Conservation (phyloP, 163 green algal species). For the Chlamydomonas reinhardtii region DNA sequence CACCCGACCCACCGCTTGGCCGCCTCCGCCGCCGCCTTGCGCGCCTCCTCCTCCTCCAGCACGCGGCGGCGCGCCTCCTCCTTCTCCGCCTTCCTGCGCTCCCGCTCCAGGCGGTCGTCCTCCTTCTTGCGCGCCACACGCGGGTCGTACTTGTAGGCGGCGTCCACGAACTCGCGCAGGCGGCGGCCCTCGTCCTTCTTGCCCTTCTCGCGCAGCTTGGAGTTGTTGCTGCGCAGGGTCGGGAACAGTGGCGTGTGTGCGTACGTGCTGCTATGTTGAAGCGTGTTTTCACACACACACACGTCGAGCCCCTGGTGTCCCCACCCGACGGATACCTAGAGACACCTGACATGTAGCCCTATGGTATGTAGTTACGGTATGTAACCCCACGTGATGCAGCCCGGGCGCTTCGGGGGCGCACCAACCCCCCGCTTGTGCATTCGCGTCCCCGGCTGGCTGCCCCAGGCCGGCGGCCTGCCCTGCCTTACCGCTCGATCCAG, state of each 20-base stretch:
- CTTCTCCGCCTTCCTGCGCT: conserved; percentile 85
- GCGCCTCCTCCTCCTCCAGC: conserved; percentile 63
- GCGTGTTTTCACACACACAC: too few relatives aligned
- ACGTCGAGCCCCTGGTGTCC: too few relatives aligned
- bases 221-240: conserved; percentile 76
- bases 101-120: conserved; percentile 74
- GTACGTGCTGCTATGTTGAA: too few relatives aligned
- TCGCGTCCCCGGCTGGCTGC: too few relatives aligned
- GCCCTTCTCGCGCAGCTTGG: conserved; percentile 90
- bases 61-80: conserved; percentile 65
- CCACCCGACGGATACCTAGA: too few relatives aligned
- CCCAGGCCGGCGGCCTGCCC: too few relatives aligned
- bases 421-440: too few relatives aligned
- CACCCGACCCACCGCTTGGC: conserved; percentile 11
- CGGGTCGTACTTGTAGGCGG: conserved; percentile 88
- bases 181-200: conserved; percentile 93
- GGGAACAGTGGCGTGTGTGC: not conserved
- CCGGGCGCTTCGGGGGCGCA: too few relatives aligned
- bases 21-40: conserved; percentile 61
- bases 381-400: too few relatives aligned
- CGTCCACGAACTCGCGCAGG: conserved; percentile 92
- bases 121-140: conserved; percentile 79
- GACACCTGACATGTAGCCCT: too few relatives aligned
- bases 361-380: too few relatives aligned
- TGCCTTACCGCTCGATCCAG: conserved; percentile 88